A percentile compares a stretch with the other conserved stretches of the same genome.
Conservation (phyloP, 164 flowering plant species). For the Vitis riparia region DNA sequence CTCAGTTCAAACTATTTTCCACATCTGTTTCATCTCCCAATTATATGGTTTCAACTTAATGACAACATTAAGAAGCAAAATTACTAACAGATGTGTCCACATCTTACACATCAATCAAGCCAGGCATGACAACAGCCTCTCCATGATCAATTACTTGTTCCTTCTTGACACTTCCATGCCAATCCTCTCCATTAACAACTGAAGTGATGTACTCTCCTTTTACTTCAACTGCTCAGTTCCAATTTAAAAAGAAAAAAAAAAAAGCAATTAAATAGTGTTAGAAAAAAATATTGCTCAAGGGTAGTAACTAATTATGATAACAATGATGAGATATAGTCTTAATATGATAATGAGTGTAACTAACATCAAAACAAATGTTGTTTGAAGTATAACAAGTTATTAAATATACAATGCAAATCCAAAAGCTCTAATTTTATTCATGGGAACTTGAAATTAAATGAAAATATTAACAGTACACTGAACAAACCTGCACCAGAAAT, state of each 20-base stretch:
- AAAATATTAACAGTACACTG: not conserved
- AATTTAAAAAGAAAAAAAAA: not conserved
- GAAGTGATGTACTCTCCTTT: slow-evolving; percentile 67
- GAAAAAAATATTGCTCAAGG: too few relatives aligned
- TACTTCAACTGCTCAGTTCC: slow-evolving; percentile 71
- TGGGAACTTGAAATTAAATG: not conserved
- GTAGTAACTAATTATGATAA: too few relatives aligned
- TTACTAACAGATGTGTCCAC: not conserved
- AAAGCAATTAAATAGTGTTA: too few relatives aligned
- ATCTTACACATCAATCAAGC: slow-evolving; percentile 95
- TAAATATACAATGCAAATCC: too few relatives aligned
- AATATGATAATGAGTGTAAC: too few relatives aligned
- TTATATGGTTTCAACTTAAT: not conserved
- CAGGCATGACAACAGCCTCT: slow-evolving; percentile 97
- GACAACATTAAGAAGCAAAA: not conserved
- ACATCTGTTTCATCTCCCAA: not conserved
- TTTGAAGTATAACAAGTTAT: too few relatives aligned
- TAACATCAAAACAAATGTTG: too few relatives aligned
- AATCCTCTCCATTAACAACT: slow-evolving; percentile 52
- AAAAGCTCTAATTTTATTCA: too few relatives aligned
- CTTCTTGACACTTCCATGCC: slow-evolving; percentile 30
- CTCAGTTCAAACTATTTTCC: not conserved
- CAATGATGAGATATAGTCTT: too few relatives aligned
- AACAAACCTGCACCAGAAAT: slow-evolving; percentile 88
- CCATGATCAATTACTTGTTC: slow-evolving; percentile 70